Evolutionary conservation across 768 basidiomycete genomes (phyloP).

Genomic region (Boletus reticuloceps): DNA sequence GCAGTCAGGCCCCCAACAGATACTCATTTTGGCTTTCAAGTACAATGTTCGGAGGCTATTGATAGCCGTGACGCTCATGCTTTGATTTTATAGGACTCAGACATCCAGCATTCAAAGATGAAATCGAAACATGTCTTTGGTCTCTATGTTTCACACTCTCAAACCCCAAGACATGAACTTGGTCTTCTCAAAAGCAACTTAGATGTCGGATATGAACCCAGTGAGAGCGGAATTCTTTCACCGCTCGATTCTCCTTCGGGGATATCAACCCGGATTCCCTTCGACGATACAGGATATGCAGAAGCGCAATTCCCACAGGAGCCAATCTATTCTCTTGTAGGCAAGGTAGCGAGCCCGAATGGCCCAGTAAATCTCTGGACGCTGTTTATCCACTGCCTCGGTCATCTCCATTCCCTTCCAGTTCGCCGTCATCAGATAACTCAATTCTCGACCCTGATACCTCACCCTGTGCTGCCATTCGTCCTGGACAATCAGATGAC

Average conservation of each 20-base stretch:
- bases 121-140: not conserved
- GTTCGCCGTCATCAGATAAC: constrained; percentile 12
- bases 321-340: not conserved
- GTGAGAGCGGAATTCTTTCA: not conserved
- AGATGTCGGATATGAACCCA: not conserved
- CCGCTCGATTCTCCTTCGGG: not conserved
- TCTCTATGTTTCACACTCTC: not conserved
- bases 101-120: not conserved
- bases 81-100: constrained; percentile 4
- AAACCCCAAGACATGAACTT: not conserved
- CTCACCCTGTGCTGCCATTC: constrained; percentile 14
- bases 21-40: constrained; percentile 1
- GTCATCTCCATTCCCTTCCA: constrained; percentile 24
- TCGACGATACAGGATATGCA: constrained; percentile 5
- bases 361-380: not conserved
- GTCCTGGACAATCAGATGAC: not conserved
- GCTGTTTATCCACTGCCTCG: constrained; percentile 8
- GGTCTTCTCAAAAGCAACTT: not conserved
- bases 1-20: not conserved
- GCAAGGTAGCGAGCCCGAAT: not conserved
- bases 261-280: not conserved
- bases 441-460: constrained; percentile 23
- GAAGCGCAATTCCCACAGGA: not conserved
- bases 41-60: constrained; percentile 5
- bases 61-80: not conserved